Evolutionary conservation across 306 rosid species (phyloP).

Genomic region (Elaeagnus macrophylla): DNA sequence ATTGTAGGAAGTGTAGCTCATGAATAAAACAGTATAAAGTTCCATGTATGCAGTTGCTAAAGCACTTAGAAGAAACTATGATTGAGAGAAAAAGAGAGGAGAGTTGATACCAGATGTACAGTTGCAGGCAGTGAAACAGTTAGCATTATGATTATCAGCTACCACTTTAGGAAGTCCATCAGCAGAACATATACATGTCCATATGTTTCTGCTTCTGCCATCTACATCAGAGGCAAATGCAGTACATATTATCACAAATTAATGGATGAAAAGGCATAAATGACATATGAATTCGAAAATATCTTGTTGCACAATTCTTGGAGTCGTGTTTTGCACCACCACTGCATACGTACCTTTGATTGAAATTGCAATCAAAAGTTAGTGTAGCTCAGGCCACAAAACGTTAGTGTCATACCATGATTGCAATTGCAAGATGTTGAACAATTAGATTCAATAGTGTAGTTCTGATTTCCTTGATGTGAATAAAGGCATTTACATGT

Average conservation of each 20-base stretch:
- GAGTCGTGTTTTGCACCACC: no score
- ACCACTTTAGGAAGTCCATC: conserved; percentile 67
- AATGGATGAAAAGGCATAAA: not conserved
- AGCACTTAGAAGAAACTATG: not conserved
- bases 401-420: conserved; percentile 47
- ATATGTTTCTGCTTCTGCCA: conserved; percentile 33
- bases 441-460: conserved; percentile 52
- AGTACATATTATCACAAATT: conserved; percentile 11
- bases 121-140: conserved; percentile 74
- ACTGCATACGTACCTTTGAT: no score
- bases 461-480: conserved; percentile 37
- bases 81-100: conserved; percentile 16
- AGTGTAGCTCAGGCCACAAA: conserved; percentile 3
- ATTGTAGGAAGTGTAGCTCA: no score
- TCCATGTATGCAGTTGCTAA: no score
- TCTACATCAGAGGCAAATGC: conserved; percentile 36
- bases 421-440: conserved; percentile 76
- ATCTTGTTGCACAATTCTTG: no score
- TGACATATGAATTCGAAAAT: no score
- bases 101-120: conserved; percentile 59
- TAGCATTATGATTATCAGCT: conserved; percentile 32
- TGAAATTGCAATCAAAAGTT: no score
- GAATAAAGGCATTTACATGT: conserved; percentile 56
- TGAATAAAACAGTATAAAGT: no score
- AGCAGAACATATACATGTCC: conserved; percentile 73